Base-by-base conservation (phyloP, 495 filamentous ascomycete genomes). In the Xylaria palmicola region DNA sequence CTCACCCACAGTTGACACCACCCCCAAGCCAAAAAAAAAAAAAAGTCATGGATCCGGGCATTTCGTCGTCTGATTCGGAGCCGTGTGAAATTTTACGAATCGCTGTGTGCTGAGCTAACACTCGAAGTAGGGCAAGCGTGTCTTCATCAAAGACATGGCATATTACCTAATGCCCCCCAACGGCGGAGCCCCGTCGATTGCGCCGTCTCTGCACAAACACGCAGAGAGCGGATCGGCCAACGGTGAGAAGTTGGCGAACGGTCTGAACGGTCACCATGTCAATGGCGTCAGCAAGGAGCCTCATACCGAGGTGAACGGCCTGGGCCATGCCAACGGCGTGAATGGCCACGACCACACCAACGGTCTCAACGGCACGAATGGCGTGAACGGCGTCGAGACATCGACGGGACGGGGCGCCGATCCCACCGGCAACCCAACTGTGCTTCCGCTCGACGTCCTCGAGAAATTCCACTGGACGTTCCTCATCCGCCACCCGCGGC, bases 131-230 rank as follows among this genome's bases (percentile, higher is more conserved):
- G 82, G 80, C 65, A 97, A 96, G 77, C 88, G 94, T 58, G 74
- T 96, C 65, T 96, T 98, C 80, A 94, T 98, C 83, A 98, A 98
- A 73, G 94, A 98, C 73, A 98, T 98, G 69, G 84, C 88, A 37
- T 86, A 97, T 72, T 97, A 97, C 72, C 77, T 96, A 43, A 75
- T 89, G 56, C 91, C 93, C 5, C 92, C 91, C 3, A 71, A 86
- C 62, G 76, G 78, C n/a, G 79, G 86, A 55, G 78, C 82, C 17
- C 84, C 89, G 40, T 80, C 74, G 36, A 86, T 93, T 57, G 90
- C 91, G 19, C 91, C 90, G 2, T 93, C 90, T 30, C 79, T 97
- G 29, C 69, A 79, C 34, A 83, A 89, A 56, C 85, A 85, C 24
- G 87, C 83, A 47, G 50, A 58, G 49, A 68, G 65, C 34, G 57